A percentile compares a stretch with the other conserved stretches of the same genome.
Evolutionary conservation across 352 stramenopile genomes (phyloP).

Genomic region (Phytophthora pseudosyringae): DNA sequence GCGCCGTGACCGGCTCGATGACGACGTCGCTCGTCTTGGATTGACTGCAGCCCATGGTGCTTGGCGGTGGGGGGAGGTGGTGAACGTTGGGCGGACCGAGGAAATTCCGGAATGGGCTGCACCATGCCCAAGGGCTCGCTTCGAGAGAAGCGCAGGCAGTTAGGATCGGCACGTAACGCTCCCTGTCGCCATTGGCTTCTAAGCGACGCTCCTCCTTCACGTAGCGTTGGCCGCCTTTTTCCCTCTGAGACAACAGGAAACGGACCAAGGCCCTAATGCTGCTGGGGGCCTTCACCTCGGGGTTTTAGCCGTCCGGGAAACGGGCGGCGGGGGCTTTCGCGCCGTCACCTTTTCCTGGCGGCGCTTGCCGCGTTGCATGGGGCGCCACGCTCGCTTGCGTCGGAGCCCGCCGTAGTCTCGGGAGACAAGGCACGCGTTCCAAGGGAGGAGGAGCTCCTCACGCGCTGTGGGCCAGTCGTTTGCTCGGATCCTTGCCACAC

Average conservation of each 20-base stretch:
- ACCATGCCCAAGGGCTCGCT: background rate
- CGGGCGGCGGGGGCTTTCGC: conserved; percentile 11
- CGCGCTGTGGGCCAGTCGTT: conserved; percentile 4
- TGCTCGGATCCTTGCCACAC: background rate
- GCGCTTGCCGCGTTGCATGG: background rate
- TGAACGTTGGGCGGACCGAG: conserved; percentile 14
- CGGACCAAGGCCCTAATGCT: background rate
- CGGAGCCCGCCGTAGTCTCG: background rate
- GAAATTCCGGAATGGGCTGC: conserved; percentile 39
- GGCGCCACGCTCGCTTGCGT: background rate
- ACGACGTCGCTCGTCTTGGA: conserved; percentile 63
- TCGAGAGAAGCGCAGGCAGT: background rate
- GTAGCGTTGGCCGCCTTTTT: conserved; percentile 15
- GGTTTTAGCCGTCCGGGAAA: conserved; percentile 7
- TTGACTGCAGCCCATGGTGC: conserved; percentile 69
- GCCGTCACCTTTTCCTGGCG: conserved; percentile 6
- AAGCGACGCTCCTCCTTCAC: conserved; percentile 24
- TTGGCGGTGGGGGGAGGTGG: conserved; percentile 1
- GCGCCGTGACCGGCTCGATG: conserved; percentile 37
- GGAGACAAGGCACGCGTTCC: conserved; percentile 6
- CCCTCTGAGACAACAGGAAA: conserved; percentile 29
- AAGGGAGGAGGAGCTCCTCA: conserved; percentile 12
- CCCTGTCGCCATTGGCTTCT: conserved; percentile 12
- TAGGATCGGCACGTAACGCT: conserved; percentile 9
- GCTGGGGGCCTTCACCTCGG: background rate